Base-by-base conservation (phyloP, 2,329 filamentous ascomycete species). In the Biscogniauxia sp. region DNA sequence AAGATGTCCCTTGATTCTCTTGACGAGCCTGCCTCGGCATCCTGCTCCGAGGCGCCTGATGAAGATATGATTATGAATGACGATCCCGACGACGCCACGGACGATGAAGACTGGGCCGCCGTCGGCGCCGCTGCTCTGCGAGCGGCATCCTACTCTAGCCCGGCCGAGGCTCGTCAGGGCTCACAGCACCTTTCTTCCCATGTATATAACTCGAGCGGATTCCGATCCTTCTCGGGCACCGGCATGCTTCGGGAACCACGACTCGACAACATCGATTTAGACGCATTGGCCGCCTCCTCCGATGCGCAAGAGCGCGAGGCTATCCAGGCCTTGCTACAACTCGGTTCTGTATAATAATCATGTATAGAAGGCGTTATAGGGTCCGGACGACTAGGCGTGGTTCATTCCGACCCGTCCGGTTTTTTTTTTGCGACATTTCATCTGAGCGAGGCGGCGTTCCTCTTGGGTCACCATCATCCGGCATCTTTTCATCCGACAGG, bases 61-160 rank as follows among this genome's bases (percentile, higher is more conserved):
- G 88, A 90, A 61, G 84, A 86, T 63, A 79, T 79, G 67, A 82
- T 75, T 77, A 85, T 88, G 79, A 87, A 88, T 69, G 89, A 92
- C 68, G 90, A 96, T 72, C 87, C 91, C 62, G 88, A 90, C 66
- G 92, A 97, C 72, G 85, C 91, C 61, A 98, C 95, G 23, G 95
- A 98, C 73, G 92, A 97, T 73, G 94, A 98, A 76, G 93, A 98
- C 77, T 97, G 94, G 93, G 92, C 91, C 53, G 87, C 90, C 56
- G 90, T 97, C 64, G 94, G 93, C 58, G 92, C 93, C 28, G 92
- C 90, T 58, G 91, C 92, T 66, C 84, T 97, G 68, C 88, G 93
- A 66, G 84, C 85, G 61, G 82, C 83, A 54, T 88, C 86, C 6
- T 88, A 88, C 70, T 81, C 83, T 58, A 83, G 77, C 69, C 83